Evolutionary conservation across 2,329 filamentous ascomycete genomes (phyloP), one percentile per base, ranked within the genome.

Genomic region (Trichophyton rubrum): DNA sequence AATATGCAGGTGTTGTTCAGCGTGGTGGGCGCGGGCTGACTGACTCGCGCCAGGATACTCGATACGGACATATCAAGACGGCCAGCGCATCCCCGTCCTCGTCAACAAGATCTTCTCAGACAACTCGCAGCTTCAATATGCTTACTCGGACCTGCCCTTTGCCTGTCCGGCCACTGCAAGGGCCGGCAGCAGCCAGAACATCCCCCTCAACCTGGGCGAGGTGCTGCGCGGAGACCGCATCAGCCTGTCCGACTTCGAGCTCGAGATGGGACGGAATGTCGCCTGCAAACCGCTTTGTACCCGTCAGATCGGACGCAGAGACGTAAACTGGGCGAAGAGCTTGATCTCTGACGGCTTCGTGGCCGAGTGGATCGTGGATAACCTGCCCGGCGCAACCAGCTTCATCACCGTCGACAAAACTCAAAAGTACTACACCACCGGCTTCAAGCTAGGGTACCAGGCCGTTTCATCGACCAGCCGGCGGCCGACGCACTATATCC

Each of bases 21-120:
- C 59, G 11, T 56, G 55, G 45, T 24, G 62, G 56, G 56, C 65
- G 59, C n/a, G 30, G 56, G 65, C 59, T 33, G 33, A 13, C 33
- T 3, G 33, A 38, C 33, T 35, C 8, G 49, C 11, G 15, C 27
- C 63, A 87, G 90, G 90, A 66, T 93, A 88, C 80, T 95, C 90
- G 4, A 85, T 91, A 69, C 87, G 85, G 70, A 89, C 84, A 69
- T 95, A 95, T 71, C 80, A 80, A 65, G 83, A 90, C 64, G 82
- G 84, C 71, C 87, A 95, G 67, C 79, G 84, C 9, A 87, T 95
- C 43, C 89, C 90, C 0, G 79, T 96, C n/a, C 84, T 92, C 60
- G 88, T 93, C 65, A 95, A 95, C 77, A 95, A 95, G 73, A 85
- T 91, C 67, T 95, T 91, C 74, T 95, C 89, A 60, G 90, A 95